These are phyloP conservation scores for Poa annua DNA, from an alignment of 176 grass and related monocot genomes.

Conservation along the genomic window DNA sequence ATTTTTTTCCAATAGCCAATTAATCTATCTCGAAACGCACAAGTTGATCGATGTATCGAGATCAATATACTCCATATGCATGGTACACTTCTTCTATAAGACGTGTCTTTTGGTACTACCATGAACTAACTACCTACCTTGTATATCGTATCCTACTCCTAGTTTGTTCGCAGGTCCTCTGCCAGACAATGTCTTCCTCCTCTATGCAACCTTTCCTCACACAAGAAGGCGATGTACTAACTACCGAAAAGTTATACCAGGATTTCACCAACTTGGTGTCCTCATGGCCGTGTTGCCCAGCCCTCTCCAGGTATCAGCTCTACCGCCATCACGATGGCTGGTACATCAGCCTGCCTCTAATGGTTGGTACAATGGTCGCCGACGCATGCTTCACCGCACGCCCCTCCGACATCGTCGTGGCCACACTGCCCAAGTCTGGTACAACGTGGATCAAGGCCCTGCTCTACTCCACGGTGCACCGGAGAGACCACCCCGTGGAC, in stretches of 20 bases:
- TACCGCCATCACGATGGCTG: conserved; percentile 32
- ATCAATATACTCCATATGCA: too few relatives aligned
- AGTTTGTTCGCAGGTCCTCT: not conserved
- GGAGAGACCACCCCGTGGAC: not conserved
- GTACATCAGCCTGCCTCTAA: not conserved
- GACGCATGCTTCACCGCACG: conserved; percentile 27
- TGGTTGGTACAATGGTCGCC: conserved; percentile 30
- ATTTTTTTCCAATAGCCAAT: too few relatives aligned
- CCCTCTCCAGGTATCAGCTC: not conserved
- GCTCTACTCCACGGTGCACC: conserved; percentile 31
- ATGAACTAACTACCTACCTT: too few relatives aligned
- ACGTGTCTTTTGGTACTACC: too few relatives aligned
- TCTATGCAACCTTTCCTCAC: not conserved
- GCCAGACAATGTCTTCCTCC: conserved; percentile 5
- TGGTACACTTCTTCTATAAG: too few relatives aligned
- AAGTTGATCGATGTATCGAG: too few relatives aligned
- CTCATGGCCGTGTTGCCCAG: not conserved
- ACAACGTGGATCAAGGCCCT: conserved; percentile 44
- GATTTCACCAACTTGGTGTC: conserved; percentile 7
- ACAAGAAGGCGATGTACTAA: not conserved
- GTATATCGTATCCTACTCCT: too few relatives aligned
- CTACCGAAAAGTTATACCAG: conserved; percentile 30
- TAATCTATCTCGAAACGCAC: too few relatives aligned
- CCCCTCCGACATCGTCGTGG: conserved; percentile 32
- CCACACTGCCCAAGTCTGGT: conserved; percentile 41